Evolutionary conservation across 1,139 yeast genomes (phyloP).

Genomic region (Kurtzmaniella quercitrusa): DNA sequence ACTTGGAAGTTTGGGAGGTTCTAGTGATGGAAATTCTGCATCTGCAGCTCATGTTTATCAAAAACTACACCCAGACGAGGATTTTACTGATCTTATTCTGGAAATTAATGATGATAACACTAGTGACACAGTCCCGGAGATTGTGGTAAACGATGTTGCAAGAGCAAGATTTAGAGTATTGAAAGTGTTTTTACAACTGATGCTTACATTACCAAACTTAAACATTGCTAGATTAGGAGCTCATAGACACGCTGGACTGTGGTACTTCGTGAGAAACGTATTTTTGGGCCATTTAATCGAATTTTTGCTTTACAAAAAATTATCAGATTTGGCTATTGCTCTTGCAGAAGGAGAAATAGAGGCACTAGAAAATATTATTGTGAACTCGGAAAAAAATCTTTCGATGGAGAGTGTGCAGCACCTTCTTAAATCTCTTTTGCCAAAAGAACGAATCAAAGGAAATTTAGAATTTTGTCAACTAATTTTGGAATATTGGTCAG

Average conservation of each 20-base stretch:
- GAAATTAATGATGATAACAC: slow-evolving; percentile 8
- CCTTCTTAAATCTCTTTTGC: slow-evolving; percentile 19
- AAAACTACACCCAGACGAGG: slow-evolving; percentile 27
- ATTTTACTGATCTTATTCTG: slow-evolving; percentile 17
- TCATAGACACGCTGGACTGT: slow-evolving; percentile 41
- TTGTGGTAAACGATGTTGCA: slow-evolving; percentile 14
- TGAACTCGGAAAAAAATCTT: not conserved
- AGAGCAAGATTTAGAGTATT: slow-evolving; percentile 21
- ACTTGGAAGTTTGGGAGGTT: not conserved
- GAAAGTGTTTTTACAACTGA: slow-evolving; percentile 21
- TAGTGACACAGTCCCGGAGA: slow-evolving; percentile 14
- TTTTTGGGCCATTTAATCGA: slow-evolving; percentile 37
- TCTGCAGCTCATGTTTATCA: slow-evolving; percentile 28
- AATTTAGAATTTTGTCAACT: slow-evolving; percentile 29
- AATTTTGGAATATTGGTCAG: slow-evolving; percentile 35
- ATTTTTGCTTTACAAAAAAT: slow-evolving; percentile 33
- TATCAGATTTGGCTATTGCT: slow-evolving; percentile 12
- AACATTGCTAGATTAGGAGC: slow-evolving; percentile 34
- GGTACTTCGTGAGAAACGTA: slow-evolving; percentile 38
- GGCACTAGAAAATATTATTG: not conserved
- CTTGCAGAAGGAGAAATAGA: not conserved
- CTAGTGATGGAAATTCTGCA: slow-evolving; percentile 15
- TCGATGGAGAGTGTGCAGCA: slow-evolving; percentile 1
- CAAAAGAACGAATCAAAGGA: slow-evolving; percentile 20
- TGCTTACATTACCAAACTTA: slow-evolving; percentile 29